These are phyloP conservation scores for Aspergillus felis DNA, from an alignment of 2,329 filamentous ascomycete genomes.

Conservation along the genomic window DNA sequence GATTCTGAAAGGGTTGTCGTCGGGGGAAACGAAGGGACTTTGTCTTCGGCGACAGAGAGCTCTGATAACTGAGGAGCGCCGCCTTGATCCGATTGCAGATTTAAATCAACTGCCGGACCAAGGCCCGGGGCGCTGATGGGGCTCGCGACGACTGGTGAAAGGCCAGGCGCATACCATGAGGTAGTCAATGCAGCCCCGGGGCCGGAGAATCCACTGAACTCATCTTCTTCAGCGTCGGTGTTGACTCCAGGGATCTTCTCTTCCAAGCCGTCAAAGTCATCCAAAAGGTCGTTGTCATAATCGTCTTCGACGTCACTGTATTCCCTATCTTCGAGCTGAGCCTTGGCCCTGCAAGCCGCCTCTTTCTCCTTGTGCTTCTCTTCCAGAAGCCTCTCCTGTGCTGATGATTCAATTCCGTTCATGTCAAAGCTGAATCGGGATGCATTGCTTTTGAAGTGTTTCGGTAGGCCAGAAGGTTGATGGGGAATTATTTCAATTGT, in stretches of 20 bases:
- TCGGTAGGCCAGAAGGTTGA: conserved; percentile 36
- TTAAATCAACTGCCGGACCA: conserved; percentile 4
- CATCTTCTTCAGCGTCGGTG: conserved; percentile 41
- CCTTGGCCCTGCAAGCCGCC: conserved; percentile 37
- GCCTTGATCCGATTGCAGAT: background rate
- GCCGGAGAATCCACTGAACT: conserved; percentile 27
- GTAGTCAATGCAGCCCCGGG: conserved; percentile 22
- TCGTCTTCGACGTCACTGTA: conserved; percentile 43
- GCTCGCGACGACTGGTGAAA: conserved; percentile 35
- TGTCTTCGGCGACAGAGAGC: background rate
- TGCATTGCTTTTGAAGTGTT: conserved; percentile 53
- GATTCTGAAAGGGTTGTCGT: background rate
- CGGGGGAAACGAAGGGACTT: background rate
- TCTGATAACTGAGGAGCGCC: background rate
- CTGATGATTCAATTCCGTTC: conserved; percentile 53
- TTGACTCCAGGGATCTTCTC: conserved; percentile 48
- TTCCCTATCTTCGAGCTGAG: conserved; percentile 25
- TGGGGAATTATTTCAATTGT: conserved; percentile 28
- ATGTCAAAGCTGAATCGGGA: conserved; percentile 65
- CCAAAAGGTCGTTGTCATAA: conserved; percentile 42
- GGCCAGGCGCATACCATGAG: conserved; percentile 31
- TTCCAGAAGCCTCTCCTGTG: conserved; percentile 60
- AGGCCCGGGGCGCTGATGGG: conserved; percentile 25
- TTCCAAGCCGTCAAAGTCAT: conserved; percentile 43
- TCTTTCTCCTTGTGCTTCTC: conserved; percentile 58